Evolutionary conservation across 768 basidiomycete species (phyloP), one percentile per base, ranked within the genome.

Genomic region (Boletellus ananas): DNA sequence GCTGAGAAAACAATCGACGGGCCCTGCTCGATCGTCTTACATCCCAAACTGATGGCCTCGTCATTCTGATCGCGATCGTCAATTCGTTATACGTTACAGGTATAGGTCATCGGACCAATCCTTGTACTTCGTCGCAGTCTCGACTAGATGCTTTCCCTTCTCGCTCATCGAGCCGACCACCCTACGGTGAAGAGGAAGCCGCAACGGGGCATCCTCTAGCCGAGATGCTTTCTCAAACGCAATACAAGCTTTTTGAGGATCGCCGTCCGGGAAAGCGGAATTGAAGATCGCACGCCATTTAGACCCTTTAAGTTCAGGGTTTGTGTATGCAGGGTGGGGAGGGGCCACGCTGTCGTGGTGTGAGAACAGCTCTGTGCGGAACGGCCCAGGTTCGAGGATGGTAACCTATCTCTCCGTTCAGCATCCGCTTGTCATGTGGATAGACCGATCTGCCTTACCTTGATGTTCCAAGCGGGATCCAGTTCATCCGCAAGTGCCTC

Each of bases 381-480:
- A 55, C 21, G 61, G 63, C 34, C 61, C 48, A 12, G 46, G 50
- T 14, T 50, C 43, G 34, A 57, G 21, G 25, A 52, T 29, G 17
- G 45, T 50, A 21, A 45, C 31, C 51, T 51, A 14, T 27, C 8
- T 34, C 41, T 40, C 17, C 2, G 20, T 40, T 49, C 36, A 40
- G 5, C 7, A n/a, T 33, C 1, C 16, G 6, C 12, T 23, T 12
- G 25, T 27, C 25, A 8, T 4, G 25, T 27, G 25, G 25, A 27
- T 8, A 6, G 21, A 3, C 16, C 27, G 21, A 23, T 14, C 25
- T 4, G 3, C 14, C 41, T 29, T 35, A 61, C 60, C 36, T 56
- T 62, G 53, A 62, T 54, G 44, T 55, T 58, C 64, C 55, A 67
- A 3, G 49, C 48, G 1, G 63, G 68, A 38, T 64, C 54, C 14